Evolutionary conservation across 352 stramenopile species (phyloP), one percentile per base, ranked within the genome.

Genomic region (Peronospora destructor): DNA sequence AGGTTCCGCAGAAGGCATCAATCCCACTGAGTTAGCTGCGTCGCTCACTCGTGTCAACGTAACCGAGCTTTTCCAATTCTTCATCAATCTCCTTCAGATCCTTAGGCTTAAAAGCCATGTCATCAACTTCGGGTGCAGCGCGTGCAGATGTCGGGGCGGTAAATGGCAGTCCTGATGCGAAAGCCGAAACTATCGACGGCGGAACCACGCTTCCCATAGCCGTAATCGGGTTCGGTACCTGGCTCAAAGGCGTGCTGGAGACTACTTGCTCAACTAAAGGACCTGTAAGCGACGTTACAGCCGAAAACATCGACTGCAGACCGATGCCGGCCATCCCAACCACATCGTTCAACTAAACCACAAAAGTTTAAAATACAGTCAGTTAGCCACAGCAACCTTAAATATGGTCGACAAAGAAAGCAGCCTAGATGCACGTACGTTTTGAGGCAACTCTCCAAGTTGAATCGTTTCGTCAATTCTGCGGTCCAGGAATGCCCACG

Each of bases 401-500:
- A 0, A 6, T 12, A 32, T 12, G 12, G 8, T 32, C 28, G 6
- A 6, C 28, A 11, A 26, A 0, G 1, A 33, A 44, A 17, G 9
- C 33, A 64, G 33, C 9, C 30, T 7, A 52, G 9, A 52, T 43
- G 2, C 48, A 72, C 80, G 45, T 76, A 93, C 83, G 47, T 87
- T 91, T 39, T 87, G 76, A 1, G 83, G 83, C 8, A 87, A 25
- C 33, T 94, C 81, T 49, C 79, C 80, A 7, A 94, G 75, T 43
- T 73, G 59, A 45, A 91, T 84, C 46, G 76, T 85, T 59, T 94
- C 83, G 41, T 91, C 78, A 21, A 94, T 53, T 40, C 83, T 78
- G 46, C 81, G 83, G 54, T 91, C 77, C 13, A 94, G 56, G 47
- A 94, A 94, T 13, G 61, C 65, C 83, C 83, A 94, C 0, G 83